Evolutionary conservation across 345 rosid genomes (phyloP), one percentile per base, ranked within the genome.

Genomic region (Orychophragmus violaceus): DNA sequence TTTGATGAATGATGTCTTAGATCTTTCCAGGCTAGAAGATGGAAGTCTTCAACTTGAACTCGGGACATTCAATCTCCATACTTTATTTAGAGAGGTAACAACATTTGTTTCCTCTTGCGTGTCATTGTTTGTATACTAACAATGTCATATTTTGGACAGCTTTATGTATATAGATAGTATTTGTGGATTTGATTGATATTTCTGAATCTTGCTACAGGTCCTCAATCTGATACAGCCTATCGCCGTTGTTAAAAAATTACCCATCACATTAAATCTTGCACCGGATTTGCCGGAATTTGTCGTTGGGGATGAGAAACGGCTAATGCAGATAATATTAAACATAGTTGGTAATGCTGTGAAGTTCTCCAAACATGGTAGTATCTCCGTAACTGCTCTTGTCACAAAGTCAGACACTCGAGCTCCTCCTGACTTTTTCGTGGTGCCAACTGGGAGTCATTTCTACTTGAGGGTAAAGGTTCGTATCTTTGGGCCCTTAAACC

Each of bases 21-120:
- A 95, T 79, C 91, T 95, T 64, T 95, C 99, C 4, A 89, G 94
- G 83, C 88, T 95, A 62, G 98, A 95, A 83, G 99, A 95, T 82
- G 99, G 99, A 24, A 95, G 89, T 79, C 93, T 95, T 77, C 96
- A 82, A 73, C 94, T 95, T 75, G 95, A 95, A 32, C 67, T 81
- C 22, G 83, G 69, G 57, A 79, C 86, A 66, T 91, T 89, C 65
- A 87, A 84, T 79, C 90, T 95, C 70, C 85, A 80, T 62, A 68
- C 78, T 35, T 81, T 89, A 22, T 87, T 89, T 72, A 80, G 74
- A 65, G 98, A 95, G 97, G 99, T 89, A 66, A 28, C 11, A 14
- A 14, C 6, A n/a, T n/a, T 4, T 55, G 3, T 55, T 39, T 24
- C 29, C 6, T 42, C 46, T 8, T 27, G 24, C 2, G 3, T 51